Percentiles rank a stretch among this genome's conserved stretches.
phyloP scores from a whole-genome alignment of 2,329 filamentous ascomycete species.

The Fusarium sp. region DNA sequence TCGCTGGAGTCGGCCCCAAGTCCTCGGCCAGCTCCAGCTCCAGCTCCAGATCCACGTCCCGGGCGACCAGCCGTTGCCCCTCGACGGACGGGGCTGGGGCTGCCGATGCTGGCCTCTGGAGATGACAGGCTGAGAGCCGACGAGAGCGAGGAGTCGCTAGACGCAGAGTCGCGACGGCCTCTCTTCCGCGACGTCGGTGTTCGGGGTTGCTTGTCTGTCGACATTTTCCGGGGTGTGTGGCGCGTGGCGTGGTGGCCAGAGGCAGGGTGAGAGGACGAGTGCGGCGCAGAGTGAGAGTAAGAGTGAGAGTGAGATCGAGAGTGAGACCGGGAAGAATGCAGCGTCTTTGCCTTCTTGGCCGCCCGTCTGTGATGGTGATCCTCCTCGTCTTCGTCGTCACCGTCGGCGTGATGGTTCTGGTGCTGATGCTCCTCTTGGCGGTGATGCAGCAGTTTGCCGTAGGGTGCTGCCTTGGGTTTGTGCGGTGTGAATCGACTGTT shows the following conservation, averaged over 20 bases:
- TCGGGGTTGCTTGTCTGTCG: constrained; percentile 39
- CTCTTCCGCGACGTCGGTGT: constrained; percentile 50
- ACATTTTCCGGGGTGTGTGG: constrained; percentile 43
- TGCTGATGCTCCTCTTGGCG: constrained; percentile 33
- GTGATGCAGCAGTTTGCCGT: constrained; percentile 57
- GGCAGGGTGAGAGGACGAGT: constrained; percentile 21
- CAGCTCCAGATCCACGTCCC: constrained; percentile 32
- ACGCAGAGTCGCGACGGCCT: constrained; percentile 50
- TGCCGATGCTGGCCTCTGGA: constrained; percentile 47
- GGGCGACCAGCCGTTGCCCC: constrained; percentile 38
- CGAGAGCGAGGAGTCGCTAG: constrained; percentile 57
- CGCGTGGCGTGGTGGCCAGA: constrained; percentile 34
- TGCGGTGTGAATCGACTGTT: constrained; percentile 55
- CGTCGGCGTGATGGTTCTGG: constrained; percentile 14
- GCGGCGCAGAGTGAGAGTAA: constrained; percentile 15
- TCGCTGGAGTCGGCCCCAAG: constrained; percentile 46
- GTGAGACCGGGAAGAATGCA: constrained; percentile 31
- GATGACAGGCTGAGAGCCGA: constrained; percentile 53
- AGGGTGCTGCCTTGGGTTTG: constrained; percentile 61
- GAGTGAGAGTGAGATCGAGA: constrained; percentile 32
- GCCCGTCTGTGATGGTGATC: constrained; percentile 39
- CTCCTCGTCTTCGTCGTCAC: constrained; percentile 17
- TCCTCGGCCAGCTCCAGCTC: constrained; percentile 41
- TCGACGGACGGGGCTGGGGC: constrained; percentile 44
- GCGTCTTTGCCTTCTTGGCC: constrained; percentile 51